Evolutionary conservation across 805 yeast species (phyloP).

Genomic region (Pachysolen tannophilus): DNA sequence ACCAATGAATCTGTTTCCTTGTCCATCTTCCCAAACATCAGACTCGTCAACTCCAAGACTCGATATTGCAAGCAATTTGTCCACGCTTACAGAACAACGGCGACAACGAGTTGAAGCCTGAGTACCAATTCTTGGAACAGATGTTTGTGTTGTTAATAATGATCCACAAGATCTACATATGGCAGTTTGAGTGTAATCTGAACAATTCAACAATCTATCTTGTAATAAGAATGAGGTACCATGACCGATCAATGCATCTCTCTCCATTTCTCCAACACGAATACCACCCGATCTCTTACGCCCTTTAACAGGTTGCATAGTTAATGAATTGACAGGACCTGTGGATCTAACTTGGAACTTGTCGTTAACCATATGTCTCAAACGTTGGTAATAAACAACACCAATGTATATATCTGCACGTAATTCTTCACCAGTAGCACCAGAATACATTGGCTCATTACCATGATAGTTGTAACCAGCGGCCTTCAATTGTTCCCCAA

Average conservation of each 20-base stretch:
- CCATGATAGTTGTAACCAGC: slow-evolving; percentile 98
- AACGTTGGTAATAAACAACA: slow-evolving; percentile 94
- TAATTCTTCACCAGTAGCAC: slow-evolving; percentile 96
- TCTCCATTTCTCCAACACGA: slow-evolving; percentile 99
- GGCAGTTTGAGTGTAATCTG: slow-evolving; percentile 89
- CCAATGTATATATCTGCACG: slow-evolving; percentile 95
- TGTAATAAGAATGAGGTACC: slow-evolving; percentile 94
- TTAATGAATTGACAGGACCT: slow-evolving; percentile 93
- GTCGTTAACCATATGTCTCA: slow-evolving; percentile 99
- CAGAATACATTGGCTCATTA: slow-evolving; percentile 98
- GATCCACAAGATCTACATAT: slow-evolving; percentile 93
- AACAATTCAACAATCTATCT: slow-evolving; percentile 89
- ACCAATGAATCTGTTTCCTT: slow-evolving; percentile 84
- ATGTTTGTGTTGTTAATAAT: slow-evolving; percentile 76
- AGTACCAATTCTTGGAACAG: slow-evolving; percentile 88
- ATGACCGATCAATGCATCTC: slow-evolving; percentile 98
- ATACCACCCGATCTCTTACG: slow-evolving; percentile 99
- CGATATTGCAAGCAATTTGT: slow-evolving; percentile 34
- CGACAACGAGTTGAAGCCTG: slow-evolving; percentile 78
- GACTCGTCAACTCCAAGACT: slow-evolving; percentile 43
- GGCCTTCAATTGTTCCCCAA: slow-evolving; percentile 81
- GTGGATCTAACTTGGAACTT: slow-evolving; percentile 99
- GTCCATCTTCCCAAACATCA: slow-evolving; percentile 96
- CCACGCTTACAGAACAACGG: slow-evolving; percentile 75
- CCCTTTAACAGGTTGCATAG: slow-evolving; percentile 99